phyloP scores from a whole-genome alignment of 257 asterid genomes.

The Misopates orontium region DNA sequence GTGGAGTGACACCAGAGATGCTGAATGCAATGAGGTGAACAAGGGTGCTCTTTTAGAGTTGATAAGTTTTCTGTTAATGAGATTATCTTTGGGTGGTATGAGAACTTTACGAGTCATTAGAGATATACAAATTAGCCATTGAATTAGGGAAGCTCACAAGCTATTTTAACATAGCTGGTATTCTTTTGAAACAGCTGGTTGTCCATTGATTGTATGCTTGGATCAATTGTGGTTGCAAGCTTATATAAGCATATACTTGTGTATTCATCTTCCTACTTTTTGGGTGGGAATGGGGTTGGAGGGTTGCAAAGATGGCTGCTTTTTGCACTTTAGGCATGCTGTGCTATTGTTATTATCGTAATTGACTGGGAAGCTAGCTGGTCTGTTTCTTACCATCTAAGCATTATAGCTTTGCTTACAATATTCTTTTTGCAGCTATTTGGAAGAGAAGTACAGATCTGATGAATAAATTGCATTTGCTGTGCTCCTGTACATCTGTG shows the following conservation, averaged over 20 bases:
- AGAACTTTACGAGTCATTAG: neutral
- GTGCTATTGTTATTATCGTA: neutral
- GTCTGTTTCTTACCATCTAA: constrained; percentile 2
- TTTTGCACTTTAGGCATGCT: neutral
- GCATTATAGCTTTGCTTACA: constrained; percentile 6
- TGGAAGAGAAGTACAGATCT: constrained; percentile 25
- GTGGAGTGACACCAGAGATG: too few relatives aligned
- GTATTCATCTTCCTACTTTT: neutral
- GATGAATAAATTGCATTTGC: constrained; percentile 32
- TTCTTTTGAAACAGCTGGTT: constrained; percentile 1
- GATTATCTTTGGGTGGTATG: neutral
- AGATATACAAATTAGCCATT: too few relatives aligned
- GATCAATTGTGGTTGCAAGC: neutral
- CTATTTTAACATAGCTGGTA: neutral
- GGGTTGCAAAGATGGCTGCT: neutral
- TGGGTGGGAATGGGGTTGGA: too few relatives aligned
- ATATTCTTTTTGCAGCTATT: constrained; percentile 33
- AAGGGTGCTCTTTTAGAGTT: neutral
- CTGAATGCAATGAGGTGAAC: constrained; percentile 10
- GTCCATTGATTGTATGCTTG: neutral
- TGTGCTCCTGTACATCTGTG: constrained; percentile 4
- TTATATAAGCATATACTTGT: neutral
- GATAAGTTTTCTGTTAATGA: neutral
- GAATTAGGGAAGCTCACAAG: constrained; percentile 11
- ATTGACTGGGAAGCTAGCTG: constrained; percentile 12